Evolutionary conservation across 371 early-diverging fungal species (phyloP).

Genomic region (Mucor racemosus): DNA sequence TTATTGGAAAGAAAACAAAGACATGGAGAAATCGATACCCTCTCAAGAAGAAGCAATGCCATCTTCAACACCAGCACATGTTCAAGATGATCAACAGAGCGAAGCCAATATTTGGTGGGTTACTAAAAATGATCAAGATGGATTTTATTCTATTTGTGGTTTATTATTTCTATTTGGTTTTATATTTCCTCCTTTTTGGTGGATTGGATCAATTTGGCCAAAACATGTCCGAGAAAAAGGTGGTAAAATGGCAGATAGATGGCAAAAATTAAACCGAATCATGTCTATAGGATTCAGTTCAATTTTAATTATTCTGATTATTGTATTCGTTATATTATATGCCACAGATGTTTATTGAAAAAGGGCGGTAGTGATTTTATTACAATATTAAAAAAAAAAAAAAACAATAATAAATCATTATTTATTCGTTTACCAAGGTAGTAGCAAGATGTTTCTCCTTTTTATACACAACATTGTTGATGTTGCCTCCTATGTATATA

Average conservation of each 20-base stretch:
- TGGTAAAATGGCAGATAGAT: slow-evolving; percentile 52
- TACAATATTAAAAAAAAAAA: neutral
- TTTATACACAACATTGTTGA: slow-evolving; percentile 29
- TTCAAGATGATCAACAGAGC: slow-evolving; percentile 3
- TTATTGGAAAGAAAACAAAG: neutral
- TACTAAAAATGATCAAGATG: slow-evolving; percentile 36
- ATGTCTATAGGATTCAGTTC: slow-evolving; percentile 53
- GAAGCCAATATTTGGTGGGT: slow-evolving; percentile 37
- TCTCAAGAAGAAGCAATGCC: neutral
- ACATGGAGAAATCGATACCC: slow-evolving; percentile 10
- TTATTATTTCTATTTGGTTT: slow-evolving; percentile 52
- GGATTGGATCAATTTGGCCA: slow-evolving; percentile 50
- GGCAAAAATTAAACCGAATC: slow-evolving; percentile 45
- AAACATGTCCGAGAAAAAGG: slow-evolving; percentile 31
- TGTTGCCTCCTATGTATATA: slow-evolving; percentile 23
- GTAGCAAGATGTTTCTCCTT: slow-evolving; percentile 1
- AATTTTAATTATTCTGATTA: slow-evolving; percentile 38
- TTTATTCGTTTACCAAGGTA: neutral
- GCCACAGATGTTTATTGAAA: slow-evolving; percentile 10
- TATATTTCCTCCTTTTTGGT: slow-evolving; percentile 50
- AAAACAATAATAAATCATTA: neutral
- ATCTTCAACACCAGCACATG: neutral
- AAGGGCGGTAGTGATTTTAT: neutral
- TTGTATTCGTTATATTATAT: slow-evolving; percentile 36
- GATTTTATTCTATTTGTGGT: slow-evolving; percentile 37